A percentile compares a stretch with the other conserved stretches of the same genome.
These are phyloP conservation scores for Dioszegia aurantiaca DNA, from an alignment of 768 basidiomycete genomes.

Conservation along the genomic window DNA sequence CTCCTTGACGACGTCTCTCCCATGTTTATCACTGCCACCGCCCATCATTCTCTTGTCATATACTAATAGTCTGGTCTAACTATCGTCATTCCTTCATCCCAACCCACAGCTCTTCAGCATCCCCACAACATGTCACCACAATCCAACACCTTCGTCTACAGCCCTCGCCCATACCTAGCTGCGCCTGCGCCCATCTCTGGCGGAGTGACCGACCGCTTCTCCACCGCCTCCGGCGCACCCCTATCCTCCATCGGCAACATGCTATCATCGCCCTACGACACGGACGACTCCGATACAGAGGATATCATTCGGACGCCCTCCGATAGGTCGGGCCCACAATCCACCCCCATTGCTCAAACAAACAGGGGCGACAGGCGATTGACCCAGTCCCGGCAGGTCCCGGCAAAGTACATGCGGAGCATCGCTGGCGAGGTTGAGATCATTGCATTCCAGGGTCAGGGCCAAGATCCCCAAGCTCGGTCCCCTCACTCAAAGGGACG, in stretches of 20 bases:
- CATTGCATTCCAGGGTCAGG: not conserved
- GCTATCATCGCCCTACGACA: slow-evolving; percentile 17
- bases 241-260: slow-evolving; percentile 25
- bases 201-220: slow-evolving; percentile 9
- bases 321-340: not conserved
- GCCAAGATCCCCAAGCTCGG: not conserved
- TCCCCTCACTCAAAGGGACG: not conserved
- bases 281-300: slow-evolving; percentile 20
- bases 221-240: slow-evolving; percentile 14
- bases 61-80: too few relatives aligned
- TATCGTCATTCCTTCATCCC: not conserved
- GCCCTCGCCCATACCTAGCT: slow-evolving; percentile 10
- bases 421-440: slow-evolving; percentile 7
- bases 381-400: not conserved
- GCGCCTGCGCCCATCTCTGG: not conserved
- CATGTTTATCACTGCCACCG: too few relatives aligned
- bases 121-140: not conserved
- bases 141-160: not conserved
- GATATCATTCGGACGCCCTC: slow-evolving; percentile 10
- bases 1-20: too few relatives aligned
- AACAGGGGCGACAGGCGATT: slow-evolving; percentile 5
- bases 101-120: not conserved
- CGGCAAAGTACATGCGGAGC: not conserved
- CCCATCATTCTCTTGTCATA: too few relatives aligned
- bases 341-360: not conserved